A percentile compares a stretch with the other conserved stretches of the same genome.
Conservation (phyloP, 805 yeast genomes). For the Starmerella cellae region DNA sequence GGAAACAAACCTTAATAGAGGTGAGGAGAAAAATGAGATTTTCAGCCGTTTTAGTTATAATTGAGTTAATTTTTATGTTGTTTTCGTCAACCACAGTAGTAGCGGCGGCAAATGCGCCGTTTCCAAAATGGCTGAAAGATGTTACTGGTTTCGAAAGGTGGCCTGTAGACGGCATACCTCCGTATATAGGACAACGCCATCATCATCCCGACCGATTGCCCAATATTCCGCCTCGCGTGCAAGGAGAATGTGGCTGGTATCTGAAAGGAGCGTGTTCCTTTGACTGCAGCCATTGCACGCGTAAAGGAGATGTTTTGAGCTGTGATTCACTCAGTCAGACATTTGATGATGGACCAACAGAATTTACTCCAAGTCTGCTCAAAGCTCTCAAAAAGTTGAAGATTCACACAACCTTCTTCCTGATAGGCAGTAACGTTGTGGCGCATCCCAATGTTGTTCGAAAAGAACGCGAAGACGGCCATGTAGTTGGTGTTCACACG, state of each 20-base stretch:
- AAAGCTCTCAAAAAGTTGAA: constrained; percentile 30
- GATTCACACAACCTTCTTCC: constrained; percentile 63
- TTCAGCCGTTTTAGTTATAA: too few species aligned
- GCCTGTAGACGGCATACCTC: constrained; percentile 59
- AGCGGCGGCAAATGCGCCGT: constrained; percentile 16
- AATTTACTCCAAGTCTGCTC: constrained; percentile 49
- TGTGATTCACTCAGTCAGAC: constrained; percentile 71
- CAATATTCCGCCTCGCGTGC: constrained; percentile 26
- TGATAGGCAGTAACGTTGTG: constrained; percentile 69
- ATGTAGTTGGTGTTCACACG: constrained; percentile 75
- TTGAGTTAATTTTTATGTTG: too few species aligned
- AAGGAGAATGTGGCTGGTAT: neutral
- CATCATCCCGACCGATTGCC: constrained; percentile 48
- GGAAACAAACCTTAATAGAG: too few species aligned
- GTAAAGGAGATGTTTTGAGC: constrained; percentile 60
- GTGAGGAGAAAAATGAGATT: too few species aligned
- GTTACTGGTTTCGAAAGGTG: constrained; percentile 63
- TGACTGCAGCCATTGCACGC: constrained; percentile 71
- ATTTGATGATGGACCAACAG: constrained; percentile 91
- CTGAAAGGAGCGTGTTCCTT: constrained; percentile 52
- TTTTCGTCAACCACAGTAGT: neutral
- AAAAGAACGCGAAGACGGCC: constrained; percentile 47
- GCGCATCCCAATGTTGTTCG: constrained; percentile 61
- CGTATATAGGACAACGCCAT: constrained; percentile 61
- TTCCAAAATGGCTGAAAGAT: constrained; percentile 68